A percentile compares a stretch with the other conserved stretches of the same genome.
Evolutionary conservation across 2,329 filamentous ascomycete genomes (phyloP).

Genomic region (Curvularia hawaiiensis): DNA sequence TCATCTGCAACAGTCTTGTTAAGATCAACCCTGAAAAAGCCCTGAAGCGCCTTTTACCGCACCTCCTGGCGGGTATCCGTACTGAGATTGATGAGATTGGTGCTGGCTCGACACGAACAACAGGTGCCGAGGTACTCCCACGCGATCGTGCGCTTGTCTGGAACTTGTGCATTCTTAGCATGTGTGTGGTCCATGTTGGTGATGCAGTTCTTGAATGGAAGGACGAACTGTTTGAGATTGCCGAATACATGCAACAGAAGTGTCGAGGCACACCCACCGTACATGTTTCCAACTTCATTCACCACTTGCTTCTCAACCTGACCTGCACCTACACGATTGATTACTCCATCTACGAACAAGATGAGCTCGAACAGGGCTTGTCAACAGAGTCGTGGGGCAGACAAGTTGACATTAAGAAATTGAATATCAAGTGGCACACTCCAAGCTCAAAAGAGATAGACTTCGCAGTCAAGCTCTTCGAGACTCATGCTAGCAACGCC

Average conservation of each 20-base stretch:
- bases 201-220: slow-evolving; percentile 88
- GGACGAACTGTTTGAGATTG: slow-evolving; percentile 86
- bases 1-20: slow-evolving; percentile 95
- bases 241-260: slow-evolving; percentile 93
- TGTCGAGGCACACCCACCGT: slow-evolving; percentile 94
- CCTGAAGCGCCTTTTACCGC: slow-evolving; percentile 85
- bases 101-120: slow-evolving; percentile 91
- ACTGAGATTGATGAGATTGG: slow-evolving; percentile 98
- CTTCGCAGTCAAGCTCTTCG: slow-evolving; percentile 89
- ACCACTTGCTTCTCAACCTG: slow-evolving; percentile 91
- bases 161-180: slow-evolving; percentile 96
- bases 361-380: slow-evolving; percentile 71
- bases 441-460: slow-evolving; percentile 79
- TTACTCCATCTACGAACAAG: slow-evolving; percentile 84
- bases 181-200: slow-evolving; percentile 97
- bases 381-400: slow-evolving; percentile 84
- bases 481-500: slow-evolving; percentile 79
- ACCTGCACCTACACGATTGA: slow-evolving; percentile 95
- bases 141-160: slow-evolving; percentile 92
- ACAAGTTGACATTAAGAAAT: slow-evolving; percentile 71
- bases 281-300: slow-evolving; percentile 96
- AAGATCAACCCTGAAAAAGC: slow-evolving; percentile 96
- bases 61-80: slow-evolving; percentile 88
- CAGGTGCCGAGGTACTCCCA: slow-evolving; percentile 89
- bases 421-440: slow-evolving; percentile 91